Evolutionary conservation across 257 asterid species (phyloP), one percentile per base, ranked within the genome.

Genomic region (Primulina tabacum): DNA sequence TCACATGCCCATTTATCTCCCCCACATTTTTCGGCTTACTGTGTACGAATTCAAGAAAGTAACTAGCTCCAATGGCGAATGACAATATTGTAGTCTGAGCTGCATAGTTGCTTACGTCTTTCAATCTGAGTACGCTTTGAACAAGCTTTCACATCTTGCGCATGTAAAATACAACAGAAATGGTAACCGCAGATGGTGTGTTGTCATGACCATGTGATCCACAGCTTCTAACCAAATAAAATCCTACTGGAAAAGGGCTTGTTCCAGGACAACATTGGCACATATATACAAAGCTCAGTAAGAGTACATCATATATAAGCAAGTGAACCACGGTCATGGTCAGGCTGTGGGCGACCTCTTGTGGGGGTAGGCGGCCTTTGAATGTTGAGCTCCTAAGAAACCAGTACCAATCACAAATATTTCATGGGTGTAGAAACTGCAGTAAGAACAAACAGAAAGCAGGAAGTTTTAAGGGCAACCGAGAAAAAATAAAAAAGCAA

Each of bases 291-390:
- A 60, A 32, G 24, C 59, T 37, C 55, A 12, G 16, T 0, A 3
- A 3, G 7, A 6, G 33, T 50, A 5, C 7, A 7, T 86, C 83
- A 93, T 72, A 93, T 93, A 74, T 93, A 90, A 72, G 97, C 96
- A 32, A 93, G 96, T 58, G 99, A 93, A 73, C 77, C 83, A 40
- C 99, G 88, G 75, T 93, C 97, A 28, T 70, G 95, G 37, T 91
- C 92, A 12, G 97, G 96, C 76, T 93, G 99, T 16, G 99, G 99
- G 18, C 92, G 95, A 16, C 99, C 99, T 75, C 99, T 82, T 0
- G 97, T 93, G 12, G 99, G 96, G 43, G 99, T 93, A 9, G 99
- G 99, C 21, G 99, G 99, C 78, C 99, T 82, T 84, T 93, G 99
- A 80, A 89, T 93, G 76, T 93, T 93, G 24, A 93, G 99, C 83